Percentiles rank a stretch among this genome's conserved stretches.
Evolutionary conservation across 352 stramenopile genomes (phyloP).

Genomic region (Pythium guiyangense): DNA sequence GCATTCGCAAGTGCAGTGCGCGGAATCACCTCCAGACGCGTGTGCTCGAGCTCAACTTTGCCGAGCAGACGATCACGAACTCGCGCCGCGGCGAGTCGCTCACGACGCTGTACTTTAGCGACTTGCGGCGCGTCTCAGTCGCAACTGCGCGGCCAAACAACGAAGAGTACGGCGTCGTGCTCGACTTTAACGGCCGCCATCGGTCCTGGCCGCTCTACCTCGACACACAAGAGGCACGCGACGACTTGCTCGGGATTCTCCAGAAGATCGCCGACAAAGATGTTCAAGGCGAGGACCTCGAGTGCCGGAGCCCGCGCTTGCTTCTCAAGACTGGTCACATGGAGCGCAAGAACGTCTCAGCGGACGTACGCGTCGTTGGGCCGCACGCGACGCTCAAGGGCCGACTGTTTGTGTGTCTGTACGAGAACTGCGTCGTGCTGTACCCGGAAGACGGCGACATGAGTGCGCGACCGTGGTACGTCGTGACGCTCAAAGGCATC

Average conservation of each 20-base stretch:
- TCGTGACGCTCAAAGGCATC: constrained; percentile 59
- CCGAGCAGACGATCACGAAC: constrained; percentile 78
- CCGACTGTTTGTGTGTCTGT: constrained; percentile 67
- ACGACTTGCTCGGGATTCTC: constrained; percentile 69
- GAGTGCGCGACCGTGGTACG: constrained; percentile 68
- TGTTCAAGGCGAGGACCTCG: constrained; percentile 57
- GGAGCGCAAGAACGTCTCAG: constrained; percentile 53
- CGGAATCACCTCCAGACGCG: constrained; percentile 80
- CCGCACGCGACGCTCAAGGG: constrained; percentile 73
- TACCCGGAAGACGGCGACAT: constrained; percentile 70
- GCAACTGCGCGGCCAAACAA: constrained; percentile 32
- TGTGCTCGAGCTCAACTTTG: constrained; percentile 85
- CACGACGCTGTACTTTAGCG: constrained; percentile 70
- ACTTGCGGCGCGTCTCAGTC: constrained; percentile 43
- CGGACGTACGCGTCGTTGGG: constrained; percentile 28
- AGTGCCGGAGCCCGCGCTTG: constrained; percentile 61
- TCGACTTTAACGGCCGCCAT: constrained; percentile 61
- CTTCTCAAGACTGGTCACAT: constrained; percentile 71
- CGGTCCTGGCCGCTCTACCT: constrained; percentile 78
- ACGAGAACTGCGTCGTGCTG: constrained; percentile 77
- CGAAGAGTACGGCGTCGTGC: constrained; percentile 64
- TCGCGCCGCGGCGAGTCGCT: constrained; percentile 74
- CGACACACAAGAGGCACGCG: constrained; percentile 61
- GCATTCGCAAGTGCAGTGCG: constrained; percentile 73
- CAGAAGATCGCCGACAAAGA: constrained; percentile 68